Evolutionary conservation across 495 filamentous ascomycete genomes (phyloP).

Genomic region (Annulohypoxylon bovei): DNA sequence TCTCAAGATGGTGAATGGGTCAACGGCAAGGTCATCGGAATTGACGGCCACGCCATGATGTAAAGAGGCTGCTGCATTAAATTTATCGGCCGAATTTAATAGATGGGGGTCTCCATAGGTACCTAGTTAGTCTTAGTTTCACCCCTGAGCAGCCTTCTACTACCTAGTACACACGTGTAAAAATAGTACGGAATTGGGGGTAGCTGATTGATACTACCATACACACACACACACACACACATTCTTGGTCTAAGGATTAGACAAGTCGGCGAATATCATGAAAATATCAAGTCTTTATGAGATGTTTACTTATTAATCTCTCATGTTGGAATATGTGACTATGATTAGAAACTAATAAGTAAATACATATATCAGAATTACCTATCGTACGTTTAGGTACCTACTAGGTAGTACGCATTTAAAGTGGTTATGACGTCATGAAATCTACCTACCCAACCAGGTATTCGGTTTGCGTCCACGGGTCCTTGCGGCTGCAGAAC

Average conservation of each 20-base stretch:
- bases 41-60: conserved; percentile 60
- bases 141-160: neutral
- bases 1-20: conserved; percentile 74
- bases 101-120: neutral
- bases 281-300: neutral
- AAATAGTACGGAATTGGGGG: neutral
- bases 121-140: neutral
- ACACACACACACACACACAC: too few species aligned
- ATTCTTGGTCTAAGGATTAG: neutral
- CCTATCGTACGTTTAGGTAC: too few species aligned
- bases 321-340: too few species aligned
- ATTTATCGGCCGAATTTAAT: neutral
- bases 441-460: too few species aligned
- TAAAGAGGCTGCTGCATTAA: conserved; percentile 36
- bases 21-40: conserved; percentile 67
- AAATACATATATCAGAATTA: too few species aligned
- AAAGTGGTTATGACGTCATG: too few species aligned
- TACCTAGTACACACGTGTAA: neutral
- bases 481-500: too few species aligned
- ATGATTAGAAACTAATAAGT: too few species aligned
- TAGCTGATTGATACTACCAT: neutral
- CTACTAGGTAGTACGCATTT: too few species aligned
- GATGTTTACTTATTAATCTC: too few species aligned
- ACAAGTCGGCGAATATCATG: neutral
- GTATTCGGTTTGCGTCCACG: too few species aligned